These are phyloP conservation scores for Cladophialophora exuberans DNA, from an alignment of 2,329 filamentous ascomycete species.

Conservation along the genomic window DNA sequence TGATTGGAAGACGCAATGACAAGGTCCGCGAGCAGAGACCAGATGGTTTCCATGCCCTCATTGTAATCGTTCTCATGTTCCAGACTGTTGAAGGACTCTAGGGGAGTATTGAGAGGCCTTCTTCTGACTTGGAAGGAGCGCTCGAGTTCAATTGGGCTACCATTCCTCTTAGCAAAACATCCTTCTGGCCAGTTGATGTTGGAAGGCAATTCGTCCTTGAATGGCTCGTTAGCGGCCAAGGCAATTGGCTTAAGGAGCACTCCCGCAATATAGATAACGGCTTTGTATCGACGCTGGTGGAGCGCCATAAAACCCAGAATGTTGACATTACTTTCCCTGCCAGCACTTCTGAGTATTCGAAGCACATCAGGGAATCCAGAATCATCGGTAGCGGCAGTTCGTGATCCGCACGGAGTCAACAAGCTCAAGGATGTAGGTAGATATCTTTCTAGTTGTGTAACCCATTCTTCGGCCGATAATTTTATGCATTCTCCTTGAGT, in stretches of 20 bases:
- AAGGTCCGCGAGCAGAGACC: conserved; percentile 35
- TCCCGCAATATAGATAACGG: conserved; percentile 43
- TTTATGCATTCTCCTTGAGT: conserved; percentile 23
- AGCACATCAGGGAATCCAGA: conserved; percentile 38
- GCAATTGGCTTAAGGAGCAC: conserved; percentile 44
- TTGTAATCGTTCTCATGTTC: background rate
- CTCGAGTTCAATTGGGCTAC: conserved; percentile 36
- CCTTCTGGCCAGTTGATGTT: conserved; percentile 36
- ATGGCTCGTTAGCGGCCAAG: conserved; percentile 22
- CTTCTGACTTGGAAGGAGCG: conserved; percentile 8
- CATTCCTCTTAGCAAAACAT: conserved; percentile 34
- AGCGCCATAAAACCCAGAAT: conserved; percentile 46
- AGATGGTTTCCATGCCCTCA: conserved; percentile 18
- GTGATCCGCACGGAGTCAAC: conserved; percentile 13
- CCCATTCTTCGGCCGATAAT: conserved; percentile 40
- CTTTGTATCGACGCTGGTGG: conserved; percentile 44
- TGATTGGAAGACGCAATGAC: conserved; percentile 47
- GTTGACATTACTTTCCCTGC: conserved; percentile 37
- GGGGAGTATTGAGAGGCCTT: background rate
- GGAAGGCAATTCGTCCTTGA: conserved; percentile 33
- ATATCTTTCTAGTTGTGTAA: conserved; percentile 40
- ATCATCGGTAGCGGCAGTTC: conserved; percentile 8
- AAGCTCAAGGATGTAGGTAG: conserved; percentile 36
- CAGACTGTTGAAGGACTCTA: background rate
- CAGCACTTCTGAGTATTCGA: conserved; percentile 38